Evolutionary conservation across 805 yeast species (phyloP), one percentile per base, ranked within the genome.

Genomic region (Candida morakotiae): DNA sequence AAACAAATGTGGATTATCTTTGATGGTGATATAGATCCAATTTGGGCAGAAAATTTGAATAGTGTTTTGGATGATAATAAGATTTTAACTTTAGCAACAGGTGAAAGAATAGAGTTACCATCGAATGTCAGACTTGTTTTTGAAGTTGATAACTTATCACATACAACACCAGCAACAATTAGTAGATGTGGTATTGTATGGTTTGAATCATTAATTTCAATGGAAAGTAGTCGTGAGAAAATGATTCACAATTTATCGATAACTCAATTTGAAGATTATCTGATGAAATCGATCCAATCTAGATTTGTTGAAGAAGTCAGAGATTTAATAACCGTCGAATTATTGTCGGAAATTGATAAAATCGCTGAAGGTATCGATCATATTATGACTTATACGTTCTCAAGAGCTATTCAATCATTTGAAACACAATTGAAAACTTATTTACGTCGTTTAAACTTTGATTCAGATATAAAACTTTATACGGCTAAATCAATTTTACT

Each of bases 1-100:
- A 77, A 73, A 41, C 56, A 69, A 2, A 69, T 79, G 11, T 88
- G 95, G 93, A 71, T 91, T 41, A 71, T 89, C 0, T 84, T 91
- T 52, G 97, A 91, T 58, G 94, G 97, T 27, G 96, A 87, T 48
- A 75, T 91, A 24, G 97, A 91, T 53, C 97, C 98, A 0, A 80
- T 77, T 27, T 91, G 97, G 95, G 87, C 87, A 1, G 98, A 91
- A 50, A 83, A 83, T 39, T 64, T 91, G 45, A 91, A 91, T 62
- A 83, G 95, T 62, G 93, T 88, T 8, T 66, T 91, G 13, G 98
- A 91, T 59, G 98, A 91, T 47, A 91, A 88, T 58, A 79, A 75
- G 44, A 46, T 83, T 1, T 59, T 91, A 28, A 88, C 97, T 0
- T 63, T 91, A 8, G 93, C 98, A 0, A 87, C 79, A 52, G 98